phyloP scores from a whole-genome alignment of 768 basidiomycete species.

The Baorangia bicolor region DNA sequence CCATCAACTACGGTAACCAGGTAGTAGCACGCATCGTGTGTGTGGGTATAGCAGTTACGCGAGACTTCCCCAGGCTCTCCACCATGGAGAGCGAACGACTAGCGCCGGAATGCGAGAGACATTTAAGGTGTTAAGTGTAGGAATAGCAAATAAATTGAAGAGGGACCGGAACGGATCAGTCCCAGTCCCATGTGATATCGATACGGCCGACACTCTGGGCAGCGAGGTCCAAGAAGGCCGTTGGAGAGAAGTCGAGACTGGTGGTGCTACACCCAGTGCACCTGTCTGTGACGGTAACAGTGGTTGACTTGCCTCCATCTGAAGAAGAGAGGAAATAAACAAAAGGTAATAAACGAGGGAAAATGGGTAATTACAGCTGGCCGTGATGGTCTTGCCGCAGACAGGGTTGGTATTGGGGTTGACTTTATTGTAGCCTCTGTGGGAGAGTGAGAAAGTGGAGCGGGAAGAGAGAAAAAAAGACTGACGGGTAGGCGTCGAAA shows the following conservation, averaged over 20 bases:
- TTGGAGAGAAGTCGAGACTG: slow-evolving; percentile 63
- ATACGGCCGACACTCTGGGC: slow-evolving; percentile 49
- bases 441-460: background rate
- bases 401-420: slow-evolving; percentile 80
- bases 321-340: slow-evolving; percentile 15
- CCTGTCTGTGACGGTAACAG: slow-evolving; percentile 57
- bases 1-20: slow-evolving; percentile 32
- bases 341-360: background rate
- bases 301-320: slow-evolving; percentile 54
- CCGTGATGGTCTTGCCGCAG: slow-evolving; percentile 49
- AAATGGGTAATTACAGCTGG: slow-evolving; percentile 44
- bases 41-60: slow-evolving; percentile 15
- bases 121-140: slow-evolving; percentile 14
- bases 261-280: slow-evolving; percentile 52
- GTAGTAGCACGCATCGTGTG: slow-evolving; percentile 22
- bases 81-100: slow-evolving; percentile 28
- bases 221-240: slow-evolving; percentile 59
- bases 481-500: slow-evolving; percentile 39
- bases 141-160: slow-evolving; percentile 31
- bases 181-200: slow-evolving; percentile 51
- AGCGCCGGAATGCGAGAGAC: slow-evolving; percentile 4
- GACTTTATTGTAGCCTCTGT: slow-evolving; percentile 50
- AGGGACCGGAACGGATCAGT: background rate
- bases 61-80: slow-evolving; percentile 26
- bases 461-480: background rate